Conservation (phyloP, 2,329 filamentous ascomycete species). For the Parafenestella ontariensis region DNA sequence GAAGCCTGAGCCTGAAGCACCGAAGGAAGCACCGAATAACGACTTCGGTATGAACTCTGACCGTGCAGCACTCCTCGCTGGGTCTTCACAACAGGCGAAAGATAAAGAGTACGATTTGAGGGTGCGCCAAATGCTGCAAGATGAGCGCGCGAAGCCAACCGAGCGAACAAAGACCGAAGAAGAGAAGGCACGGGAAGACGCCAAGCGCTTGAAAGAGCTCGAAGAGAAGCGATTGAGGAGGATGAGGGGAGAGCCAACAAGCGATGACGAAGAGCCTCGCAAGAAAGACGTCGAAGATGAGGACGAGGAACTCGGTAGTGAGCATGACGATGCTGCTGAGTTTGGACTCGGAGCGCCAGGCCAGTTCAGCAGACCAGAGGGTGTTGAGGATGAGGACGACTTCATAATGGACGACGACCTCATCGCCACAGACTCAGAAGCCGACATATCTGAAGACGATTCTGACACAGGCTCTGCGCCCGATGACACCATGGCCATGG, state of each 20-base stretch:
- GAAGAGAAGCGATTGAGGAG: constrained; percentile 82
- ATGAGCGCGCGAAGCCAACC: constrained; percentile 83
- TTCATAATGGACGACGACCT: constrained; percentile 90
- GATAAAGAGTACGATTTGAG: constrained; percentile 89
- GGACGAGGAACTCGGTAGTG: constrained; percentile 44
- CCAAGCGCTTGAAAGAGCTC: constrained; percentile 76
- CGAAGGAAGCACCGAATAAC: constrained; percentile 47
- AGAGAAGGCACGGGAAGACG: constrained; percentile 69
- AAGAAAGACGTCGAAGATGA: constrained; percentile 43
- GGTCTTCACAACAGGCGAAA: constrained; percentile 69
- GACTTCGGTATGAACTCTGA: constrained; percentile 64
- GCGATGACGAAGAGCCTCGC: constrained; percentile 69
- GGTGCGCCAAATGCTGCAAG: constrained; percentile 80
- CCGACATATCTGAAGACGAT: constrained; percentile 44
- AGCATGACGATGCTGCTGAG: constrained; percentile 63
- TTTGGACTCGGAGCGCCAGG: constrained; percentile 66
- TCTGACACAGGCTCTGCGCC: constrained; percentile 42
- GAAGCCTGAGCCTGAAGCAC: constrained; percentile 52
- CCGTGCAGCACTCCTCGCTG: constrained; percentile 66
- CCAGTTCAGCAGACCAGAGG: constrained; percentile 51
- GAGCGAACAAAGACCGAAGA: constrained; percentile 77
- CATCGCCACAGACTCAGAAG: constrained; percentile 76
- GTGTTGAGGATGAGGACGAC: constrained; percentile 88
- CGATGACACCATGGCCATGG: constrained; percentile 48
- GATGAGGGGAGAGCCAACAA: constrained; percentile 85